Evolutionary conservation across 495 filamentous ascomycete genomes (phyloP).

Genomic region (Penicillium canescens): DNA sequence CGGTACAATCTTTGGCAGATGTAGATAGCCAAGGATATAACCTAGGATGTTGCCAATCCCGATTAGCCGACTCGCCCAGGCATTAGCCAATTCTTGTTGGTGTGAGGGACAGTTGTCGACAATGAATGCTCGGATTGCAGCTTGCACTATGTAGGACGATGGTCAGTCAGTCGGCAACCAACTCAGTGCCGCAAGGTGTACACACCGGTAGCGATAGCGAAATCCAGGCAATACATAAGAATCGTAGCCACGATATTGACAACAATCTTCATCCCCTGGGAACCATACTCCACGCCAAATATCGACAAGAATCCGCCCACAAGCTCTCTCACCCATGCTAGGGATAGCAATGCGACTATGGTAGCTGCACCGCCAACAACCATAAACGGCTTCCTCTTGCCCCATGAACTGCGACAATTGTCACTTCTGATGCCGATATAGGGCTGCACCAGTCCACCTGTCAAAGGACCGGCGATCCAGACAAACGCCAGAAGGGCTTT

Average conservation of each 20-base stretch:
- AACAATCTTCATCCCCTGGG: slow-evolving; percentile 56
- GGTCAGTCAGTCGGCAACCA: background rate
- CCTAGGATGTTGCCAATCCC: slow-evolving; percentile 86
- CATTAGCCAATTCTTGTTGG: slow-evolving; percentile 86
- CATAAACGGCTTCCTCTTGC: slow-evolving; percentile 89
- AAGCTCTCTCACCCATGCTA: slow-evolving; percentile 83
- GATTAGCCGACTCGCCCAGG: slow-evolving; percentile 78
- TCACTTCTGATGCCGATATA: slow-evolving; percentile 91
- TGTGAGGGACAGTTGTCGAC: slow-evolving; percentile 87
- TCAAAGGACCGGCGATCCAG: slow-evolving; percentile 90
- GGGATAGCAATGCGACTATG: slow-evolving; percentile 66
- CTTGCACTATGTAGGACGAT: slow-evolving; percentile 62
- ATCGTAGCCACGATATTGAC: slow-evolving; percentile 75
- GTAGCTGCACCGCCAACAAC: slow-evolving; percentile 72
- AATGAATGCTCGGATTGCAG: slow-evolving; percentile 84
- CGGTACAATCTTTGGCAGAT: slow-evolving; percentile 68
- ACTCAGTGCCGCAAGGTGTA: slow-evolving; percentile 3
- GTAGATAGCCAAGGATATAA: slow-evolving; percentile 77
- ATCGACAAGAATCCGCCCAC: slow-evolving; percentile 67
- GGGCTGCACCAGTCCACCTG: slow-evolving; percentile 86
- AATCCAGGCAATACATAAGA: slow-evolving; percentile 83
- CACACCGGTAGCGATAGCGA: slow-evolving; percentile 88
- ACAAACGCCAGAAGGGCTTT: slow-evolving; percentile 92
- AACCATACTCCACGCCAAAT: slow-evolving; percentile 68
- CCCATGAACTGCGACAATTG: slow-evolving; percentile 76